Evolutionary conservation across 1,139 yeast genomes (phyloP).

Genomic region (Saccharomycopsis hybrid): DNA sequence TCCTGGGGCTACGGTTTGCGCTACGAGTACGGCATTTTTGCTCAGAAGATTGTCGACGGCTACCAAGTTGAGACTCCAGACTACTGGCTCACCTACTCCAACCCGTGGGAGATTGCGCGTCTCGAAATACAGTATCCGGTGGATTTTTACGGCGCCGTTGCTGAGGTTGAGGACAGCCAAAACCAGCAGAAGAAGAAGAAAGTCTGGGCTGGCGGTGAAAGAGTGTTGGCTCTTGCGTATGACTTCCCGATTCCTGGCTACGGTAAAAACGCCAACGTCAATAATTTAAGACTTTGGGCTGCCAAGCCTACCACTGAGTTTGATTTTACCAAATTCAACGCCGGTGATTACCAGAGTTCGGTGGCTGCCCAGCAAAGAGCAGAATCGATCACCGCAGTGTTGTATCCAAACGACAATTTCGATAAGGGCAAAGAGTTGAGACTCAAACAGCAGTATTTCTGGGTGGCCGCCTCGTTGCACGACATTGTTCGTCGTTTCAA

Average conservation of each 20-base stretch:
- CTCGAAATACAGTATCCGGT: slow-evolving; percentile 87
- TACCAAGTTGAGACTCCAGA: slow-evolving; percentile 94
- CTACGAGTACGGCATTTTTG: slow-evolving; percentile 89
- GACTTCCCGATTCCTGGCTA: slow-evolving; percentile 94
- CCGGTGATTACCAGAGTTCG: slow-evolving; percentile 85
- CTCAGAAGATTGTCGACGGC: slow-evolving; percentile 86
- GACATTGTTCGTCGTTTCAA: slow-evolving; percentile 89
- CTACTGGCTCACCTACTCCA: slow-evolving; percentile 81
- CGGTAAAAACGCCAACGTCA: slow-evolving; percentile 66
- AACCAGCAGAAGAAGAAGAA: slow-evolving; percentile 46
- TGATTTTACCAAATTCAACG: slow-evolving; percentile 85
- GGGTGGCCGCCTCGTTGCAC: slow-evolving; percentile 93
- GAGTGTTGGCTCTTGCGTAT: slow-evolving; percentile 85
- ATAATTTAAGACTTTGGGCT: slow-evolving; percentile 86
- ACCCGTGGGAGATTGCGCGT: slow-evolving; percentile 92
- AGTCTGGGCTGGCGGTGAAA: slow-evolving; percentile 83
- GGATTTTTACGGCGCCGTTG: slow-evolving; percentile 79
- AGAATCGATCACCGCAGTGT: slow-evolving; percentile 84
- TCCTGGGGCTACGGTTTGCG: slow-evolving; percentile 97
- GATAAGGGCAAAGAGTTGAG: slow-evolving; percentile 88
- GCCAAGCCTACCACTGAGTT: slow-evolving; percentile 88
- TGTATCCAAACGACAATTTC: slow-evolving; percentile 90
- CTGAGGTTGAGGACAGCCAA: slow-evolving; percentile 46
- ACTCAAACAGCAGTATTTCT: slow-evolving; percentile 91
- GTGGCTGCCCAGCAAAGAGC: slow-evolving; percentile 83